Evolutionary conservation across 352 stramenopile genomes (phyloP).

Genomic region (Globisporangium carolinianum): DNA sequence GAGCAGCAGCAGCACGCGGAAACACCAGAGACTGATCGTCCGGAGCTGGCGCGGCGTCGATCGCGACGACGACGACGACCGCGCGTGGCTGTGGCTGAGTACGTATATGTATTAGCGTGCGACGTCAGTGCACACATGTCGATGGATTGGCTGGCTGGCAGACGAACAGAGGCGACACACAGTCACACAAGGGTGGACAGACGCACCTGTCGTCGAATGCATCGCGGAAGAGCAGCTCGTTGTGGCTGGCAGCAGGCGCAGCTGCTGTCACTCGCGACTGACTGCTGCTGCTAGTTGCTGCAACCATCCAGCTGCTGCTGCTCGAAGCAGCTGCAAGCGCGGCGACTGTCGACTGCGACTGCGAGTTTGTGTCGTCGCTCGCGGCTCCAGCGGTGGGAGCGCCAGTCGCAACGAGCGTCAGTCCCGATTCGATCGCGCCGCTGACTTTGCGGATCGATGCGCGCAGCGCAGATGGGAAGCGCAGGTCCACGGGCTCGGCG

Average conservation of each 20-base stretch:
- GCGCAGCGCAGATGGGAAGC: slow-evolving; percentile 48
- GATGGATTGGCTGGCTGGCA: no score
- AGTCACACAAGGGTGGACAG: slow-evolving; percentile 1
- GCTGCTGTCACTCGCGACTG: background rate
- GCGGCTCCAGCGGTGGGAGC: background rate
- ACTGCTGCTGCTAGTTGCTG: slow-evolving; percentile 6
- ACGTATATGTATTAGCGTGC: background rate
- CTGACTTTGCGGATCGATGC: slow-evolving; percentile 47
- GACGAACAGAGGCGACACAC: background rate
- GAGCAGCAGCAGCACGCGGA: slow-evolving; percentile 63
- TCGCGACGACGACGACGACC: background rate
- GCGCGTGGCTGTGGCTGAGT: slow-evolving; percentile 1
- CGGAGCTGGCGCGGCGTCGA: slow-evolving; percentile 15
- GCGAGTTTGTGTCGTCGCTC: background rate
- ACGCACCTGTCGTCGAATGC: slow-evolving; percentile 37
- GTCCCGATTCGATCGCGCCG: slow-evolving; percentile 25
- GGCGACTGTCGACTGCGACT: background rate
- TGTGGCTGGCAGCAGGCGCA: background rate
- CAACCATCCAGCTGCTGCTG: slow-evolving; percentile 3
- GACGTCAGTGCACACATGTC: background rate
- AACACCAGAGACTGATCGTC: slow-evolving; percentile 56
- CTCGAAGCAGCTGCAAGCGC: background rate
- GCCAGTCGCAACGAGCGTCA: slow-evolving; percentile 18
- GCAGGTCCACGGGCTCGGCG: slow-evolving; percentile 52
- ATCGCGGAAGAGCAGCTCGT: slow-evolving; percentile 7